phyloP scores from a whole-genome alignment of 306 rosid species.

The Geum urbanum region DNA sequence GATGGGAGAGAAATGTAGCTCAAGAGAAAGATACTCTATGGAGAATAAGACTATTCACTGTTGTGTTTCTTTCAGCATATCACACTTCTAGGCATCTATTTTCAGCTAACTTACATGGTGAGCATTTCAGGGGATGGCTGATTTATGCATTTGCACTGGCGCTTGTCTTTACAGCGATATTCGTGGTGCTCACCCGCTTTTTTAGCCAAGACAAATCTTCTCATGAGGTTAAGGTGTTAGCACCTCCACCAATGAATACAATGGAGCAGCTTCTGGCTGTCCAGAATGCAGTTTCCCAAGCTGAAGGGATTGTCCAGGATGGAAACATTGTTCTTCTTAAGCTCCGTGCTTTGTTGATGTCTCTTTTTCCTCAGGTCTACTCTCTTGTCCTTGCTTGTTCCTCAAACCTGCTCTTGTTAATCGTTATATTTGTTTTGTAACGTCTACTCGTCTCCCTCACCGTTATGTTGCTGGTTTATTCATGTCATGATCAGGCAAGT shows the following conservation, averaged over 20 bases:
- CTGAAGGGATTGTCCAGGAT: constrained; percentile 72
- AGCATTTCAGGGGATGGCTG: constrained; percentile 80
- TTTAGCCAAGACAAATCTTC: constrained; percentile 50
- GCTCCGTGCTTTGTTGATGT: constrained; percentile 65
- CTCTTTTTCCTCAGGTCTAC: constrained; percentile 86
- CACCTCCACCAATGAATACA: constrained; percentile 78
- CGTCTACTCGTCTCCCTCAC: neutral
- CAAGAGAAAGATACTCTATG: neutral
- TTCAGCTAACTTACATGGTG: constrained; percentile 13
- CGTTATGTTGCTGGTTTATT: constrained; percentile 11
- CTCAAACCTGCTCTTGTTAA: neutral
- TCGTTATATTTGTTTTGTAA: neutral
- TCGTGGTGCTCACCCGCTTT: constrained; percentile 59
- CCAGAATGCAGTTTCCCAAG: constrained; percentile 76
- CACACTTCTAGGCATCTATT: constrained; percentile 11
- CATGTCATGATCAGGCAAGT: constrained; percentile 63
- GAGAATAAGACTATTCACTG: neutral
- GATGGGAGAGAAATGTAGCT: neutral
- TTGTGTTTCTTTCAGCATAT: constrained; percentile 7
- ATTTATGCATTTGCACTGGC: constrained; percentile 49
- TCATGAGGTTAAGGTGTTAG: constrained; percentile 60
- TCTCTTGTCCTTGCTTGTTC: constrained; percentile 16
- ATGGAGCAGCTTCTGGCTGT: constrained; percentile 96
- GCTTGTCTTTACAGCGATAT: constrained; percentile 47
- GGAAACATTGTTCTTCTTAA: constrained; percentile 77